Evolutionary conservation across 805 yeast genomes (phyloP), one percentile per base, ranked within the genome.

Genomic region (Saccharomycopsis synnaedendra): DNA sequence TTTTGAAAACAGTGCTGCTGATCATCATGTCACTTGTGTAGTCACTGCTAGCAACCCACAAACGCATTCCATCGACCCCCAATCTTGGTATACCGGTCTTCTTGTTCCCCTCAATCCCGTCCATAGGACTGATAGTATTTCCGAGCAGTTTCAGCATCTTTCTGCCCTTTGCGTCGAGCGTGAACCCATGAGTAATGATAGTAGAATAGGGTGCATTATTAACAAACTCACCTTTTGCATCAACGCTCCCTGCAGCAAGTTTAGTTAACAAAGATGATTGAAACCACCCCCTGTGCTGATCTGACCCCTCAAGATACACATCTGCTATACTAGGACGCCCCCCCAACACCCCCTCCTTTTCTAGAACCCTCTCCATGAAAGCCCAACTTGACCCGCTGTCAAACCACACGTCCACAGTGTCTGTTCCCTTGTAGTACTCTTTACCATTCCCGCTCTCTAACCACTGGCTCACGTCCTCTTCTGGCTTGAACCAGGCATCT

Each of bases 371-470:
- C 32, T 46, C 50, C 27, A 49, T 52, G 34, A 70, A 65, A 44
- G 71, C 69, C 97, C 98, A 93, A 34, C 93, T 81, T 0, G 95
- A 77, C 0, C 99, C 99, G 38, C 95, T 84, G 63, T 93, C 99
- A 66, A 93, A 90, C 99, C 99, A 93, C 19, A 93, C 98, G 64
- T 93, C 99, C 88, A 93, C 84, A 0, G 98, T 93, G 56, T 93
- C 98, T 41, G 70, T 74, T 1, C 96, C 90, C 57, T 85, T 82
- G 29, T 59, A 58, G 53, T 71, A 83, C 2, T 67, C 56, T 3
- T 56, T 47, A 0, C 78, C 81, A 32, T 66, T 57, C 11, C 57
- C 61, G 30, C 68, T 62, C 0, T 96, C 96, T 10, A 93, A 61
- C 97, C 97, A 93, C 52, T 76, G 70, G 4, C 64, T 52, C 41